Conservation (phyloP, 1,284 basidiomycete species). For the Meira nashicola region DNA sequence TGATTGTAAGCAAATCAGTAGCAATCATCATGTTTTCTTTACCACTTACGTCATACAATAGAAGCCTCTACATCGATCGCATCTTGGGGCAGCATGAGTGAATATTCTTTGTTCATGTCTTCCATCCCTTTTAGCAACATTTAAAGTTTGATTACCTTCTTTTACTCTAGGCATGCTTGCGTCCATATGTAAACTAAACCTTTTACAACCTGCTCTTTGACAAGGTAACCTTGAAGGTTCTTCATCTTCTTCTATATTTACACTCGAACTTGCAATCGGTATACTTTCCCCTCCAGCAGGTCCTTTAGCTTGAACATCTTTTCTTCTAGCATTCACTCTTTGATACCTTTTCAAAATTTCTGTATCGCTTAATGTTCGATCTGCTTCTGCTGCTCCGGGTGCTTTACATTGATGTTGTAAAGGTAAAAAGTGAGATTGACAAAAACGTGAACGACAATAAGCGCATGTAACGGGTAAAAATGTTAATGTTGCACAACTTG, state of each 20-base stretch:
- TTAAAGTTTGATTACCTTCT: constrained; percentile 1
- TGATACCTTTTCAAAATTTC: constrained; percentile 18
- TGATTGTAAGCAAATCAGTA: not conserved
- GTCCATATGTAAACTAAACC: constrained; percentile 29
- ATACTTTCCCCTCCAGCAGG: not conserved
- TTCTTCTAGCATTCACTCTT: constrained; percentile 2
- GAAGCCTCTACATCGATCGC: constrained; percentile 34
- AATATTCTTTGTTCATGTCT: constrained; percentile 15
- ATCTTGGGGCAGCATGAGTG: constrained; percentile 33
- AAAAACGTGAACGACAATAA: constrained; percentile 28
- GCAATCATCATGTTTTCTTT: not conserved
- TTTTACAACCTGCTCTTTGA: constrained; percentile 36
- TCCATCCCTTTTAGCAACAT: constrained; percentile 3
- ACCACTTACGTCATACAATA: constrained; percentile 27
- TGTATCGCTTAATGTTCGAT: constrained; percentile 21
- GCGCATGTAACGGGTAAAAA: constrained; percentile 39
- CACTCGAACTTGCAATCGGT: not conserved
- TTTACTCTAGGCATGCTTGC: not conserved
- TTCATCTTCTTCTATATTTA: constrained; percentile 2
- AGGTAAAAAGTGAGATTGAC: constrained; percentile 37
- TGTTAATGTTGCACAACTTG: constrained; percentile 28
- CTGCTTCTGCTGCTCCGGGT: constrained; percentile 17
- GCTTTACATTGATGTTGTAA: constrained; percentile 30
- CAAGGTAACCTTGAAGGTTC: constrained; percentile 28
- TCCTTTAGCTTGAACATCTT: constrained; percentile 3